Base-by-base conservation (phyloP, 2,329 filamentous ascomycete species). In the Colletotrichum gloeosporioides region DNA sequence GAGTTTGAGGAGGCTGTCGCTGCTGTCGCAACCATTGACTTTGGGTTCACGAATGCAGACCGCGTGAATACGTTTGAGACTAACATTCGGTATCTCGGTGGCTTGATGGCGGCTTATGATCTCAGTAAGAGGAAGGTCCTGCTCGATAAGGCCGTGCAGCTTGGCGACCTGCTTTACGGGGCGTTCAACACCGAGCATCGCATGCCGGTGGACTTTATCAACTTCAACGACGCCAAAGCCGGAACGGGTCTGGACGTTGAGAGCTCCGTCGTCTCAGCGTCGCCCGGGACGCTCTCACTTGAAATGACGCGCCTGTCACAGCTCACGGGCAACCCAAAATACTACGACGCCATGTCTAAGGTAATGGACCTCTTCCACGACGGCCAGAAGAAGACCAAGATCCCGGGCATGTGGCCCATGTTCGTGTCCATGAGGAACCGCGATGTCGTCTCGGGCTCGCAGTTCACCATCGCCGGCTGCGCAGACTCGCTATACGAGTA, bases 351-450 rank as follows among this genome's bases (percentile, higher is more conserved):
- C 8, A 89, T 94, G 76, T 90, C 92, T 34, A 88, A 90, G 8
- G 90, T 96, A 69, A 95, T 93, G 78, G 88, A 94, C 72, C 87
- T 92, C 22, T 90, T 96, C 77, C 89, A 93, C 76, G 84, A 87
- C 6, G 89, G 90, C 70, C 95, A 96, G 85, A 90, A 91, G 77
- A 84, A 88, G 18, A 96, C 94, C 0, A 87, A 85, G 18, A 83
- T 96, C 2, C 94, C 94, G 0, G 95, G 95, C 0, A 87, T 96
- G 83, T 96, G 94, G 93, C 94, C 94, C 2, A 88, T 92, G 66
- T 87, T 85, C 72, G 84, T 95, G 12, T 92, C 93, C 80, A 91
- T 81, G 89, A 87, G 77, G 87, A 88, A 64, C 88, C 89, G 82
- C 83, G 87, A 83, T 81, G 86, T 86, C 69, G 44, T 31, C 12